These are phyloP conservation scores for Colletotrichum spinosum DNA, from an alignment of 2,329 filamentous ascomycete genomes.

Conservation along the genomic window DNA sequence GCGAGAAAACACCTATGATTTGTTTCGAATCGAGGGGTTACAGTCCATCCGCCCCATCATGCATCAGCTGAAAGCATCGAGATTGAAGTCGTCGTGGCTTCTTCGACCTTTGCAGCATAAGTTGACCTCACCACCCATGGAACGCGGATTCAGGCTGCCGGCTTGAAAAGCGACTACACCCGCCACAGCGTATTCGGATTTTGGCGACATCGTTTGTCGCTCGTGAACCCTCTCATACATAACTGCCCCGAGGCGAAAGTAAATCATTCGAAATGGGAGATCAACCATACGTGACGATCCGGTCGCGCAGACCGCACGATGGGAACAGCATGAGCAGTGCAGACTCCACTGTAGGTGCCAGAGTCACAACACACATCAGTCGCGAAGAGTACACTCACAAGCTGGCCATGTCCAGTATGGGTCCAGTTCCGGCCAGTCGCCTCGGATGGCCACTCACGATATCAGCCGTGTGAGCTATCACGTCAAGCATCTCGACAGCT, in stretches of 20 bases:
- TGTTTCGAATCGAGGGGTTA: slow-evolving; percentile 6
- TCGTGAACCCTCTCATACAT: background rate
- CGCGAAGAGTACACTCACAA: slow-evolving; percentile 36
- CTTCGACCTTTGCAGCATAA: slow-evolving; percentile 15
- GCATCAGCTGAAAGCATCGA: slow-evolving; percentile 11
- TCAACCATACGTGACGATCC: slow-evolving; percentile 65
- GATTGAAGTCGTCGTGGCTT: slow-evolving; percentile 23
- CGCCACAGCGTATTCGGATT: background rate
- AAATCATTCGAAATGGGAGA: slow-evolving; percentile 13
- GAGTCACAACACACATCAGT: slow-evolving; percentile 18
- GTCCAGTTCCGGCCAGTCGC: slow-evolving; percentile 54
- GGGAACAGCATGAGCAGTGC: slow-evolving; percentile 59
- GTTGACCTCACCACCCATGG: background rate
- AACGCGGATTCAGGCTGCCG: slow-evolving; percentile 7
- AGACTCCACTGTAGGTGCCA: slow-evolving; percentile 60
- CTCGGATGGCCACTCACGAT: slow-evolving; percentile 64
- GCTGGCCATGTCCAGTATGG: slow-evolving; percentile 52
- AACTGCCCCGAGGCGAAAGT: background rate
- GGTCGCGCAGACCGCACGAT: slow-evolving; percentile 60
- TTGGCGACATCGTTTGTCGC: slow-evolving; percentile 2
- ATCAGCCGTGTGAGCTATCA: slow-evolving; percentile 69
- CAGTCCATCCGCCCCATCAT: slow-evolving; percentile 7
- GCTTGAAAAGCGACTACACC: slow-evolving; percentile 1
- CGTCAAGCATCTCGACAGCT: slow-evolving; percentile 66
- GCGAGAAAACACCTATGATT: slow-evolving; percentile 19